Percentiles rank a stretch among this genome's conserved stretches.
phyloP scores from a whole-genome alignment of 2,329 filamentous ascomycete genomes.

The Simplicillium aogashimaense region DNA sequence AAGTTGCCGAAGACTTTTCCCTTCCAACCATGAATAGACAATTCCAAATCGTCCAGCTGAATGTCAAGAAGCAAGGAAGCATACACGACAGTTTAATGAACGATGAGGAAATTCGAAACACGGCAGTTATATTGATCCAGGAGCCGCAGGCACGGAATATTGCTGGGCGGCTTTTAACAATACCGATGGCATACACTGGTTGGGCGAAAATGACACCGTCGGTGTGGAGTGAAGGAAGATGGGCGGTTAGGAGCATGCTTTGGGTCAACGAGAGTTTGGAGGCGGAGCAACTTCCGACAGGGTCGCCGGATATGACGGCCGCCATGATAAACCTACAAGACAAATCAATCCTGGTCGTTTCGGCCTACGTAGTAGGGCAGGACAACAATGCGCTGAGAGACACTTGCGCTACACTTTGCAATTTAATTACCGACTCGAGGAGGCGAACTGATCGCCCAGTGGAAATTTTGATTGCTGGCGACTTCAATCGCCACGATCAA shows the following conservation, averaged over 20 bases:
- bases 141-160: conserved; percentile 8
- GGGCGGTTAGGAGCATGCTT: conserved; percentile 11
- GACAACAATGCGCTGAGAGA: conserved; percentile 2
- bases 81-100: conserved; percentile 12
- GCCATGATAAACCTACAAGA: conserved; percentile 1
- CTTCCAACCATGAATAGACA: conserved; percentile 9
- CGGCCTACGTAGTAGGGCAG: conserved; percentile 5
- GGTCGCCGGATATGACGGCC: conserved; percentile 7
- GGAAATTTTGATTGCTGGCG: conserved; percentile 7
- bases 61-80: conserved; percentile 8
- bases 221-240: conserved; percentile 7
- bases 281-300: conserved; percentile 8
- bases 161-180: conserved; percentile 8
- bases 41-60: conserved; percentile 9
- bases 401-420: conserved; percentile 1
- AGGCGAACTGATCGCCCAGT: not conserved
- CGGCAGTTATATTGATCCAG: conserved; percentile 8
- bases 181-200: conserved; percentile 8
- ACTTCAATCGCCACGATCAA: conserved; percentile 11
- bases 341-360: conserved; percentile 3
- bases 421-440: conserved; percentile 4
- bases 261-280: conserved; percentile 9
- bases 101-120: conserved; percentile 8
- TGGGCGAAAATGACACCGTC: conserved; percentile 10
- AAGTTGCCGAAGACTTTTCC: conserved; percentile 12